Evolutionary conservation across 2,329 filamentous ascomycete genomes (phyloP).

Genomic region (Chaetomiaceae sp.): DNA sequence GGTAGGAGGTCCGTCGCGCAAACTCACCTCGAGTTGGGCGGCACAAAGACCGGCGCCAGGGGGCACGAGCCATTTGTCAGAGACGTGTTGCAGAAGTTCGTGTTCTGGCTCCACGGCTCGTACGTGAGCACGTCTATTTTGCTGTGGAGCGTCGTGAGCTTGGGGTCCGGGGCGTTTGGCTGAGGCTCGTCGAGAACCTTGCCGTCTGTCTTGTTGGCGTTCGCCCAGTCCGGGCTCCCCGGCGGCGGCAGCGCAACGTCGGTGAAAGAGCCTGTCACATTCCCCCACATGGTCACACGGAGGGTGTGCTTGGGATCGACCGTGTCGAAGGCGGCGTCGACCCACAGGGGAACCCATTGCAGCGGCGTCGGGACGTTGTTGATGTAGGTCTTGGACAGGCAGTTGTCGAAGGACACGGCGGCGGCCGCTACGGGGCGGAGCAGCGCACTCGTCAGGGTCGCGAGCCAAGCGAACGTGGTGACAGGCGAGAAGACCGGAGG

Average conservation of each 20-base stretch:
- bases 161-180: conserved; percentile 39
- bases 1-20: too few species aligned
- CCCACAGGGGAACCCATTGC: conserved; percentile 71
- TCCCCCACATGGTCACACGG: conserved; percentile 78
- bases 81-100: conserved; percentile 60
- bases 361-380: conserved; percentile 53
- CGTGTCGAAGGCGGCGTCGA: conserved; percentile 69
- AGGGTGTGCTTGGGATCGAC: conserved; percentile 56
- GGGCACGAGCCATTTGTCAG: conserved; percentile 64
- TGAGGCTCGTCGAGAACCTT: conserved; percentile 68
- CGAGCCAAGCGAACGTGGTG: conserved; percentile 28
- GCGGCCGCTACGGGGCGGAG: conserved; percentile 51
- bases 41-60: conserved; percentile 61
- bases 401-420: conserved; percentile 77
- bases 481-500: too few species aligned
- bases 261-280: conserved; percentile 70
- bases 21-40: conserved; percentile 36
- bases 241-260: conserved; percentile 52
- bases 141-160: conserved; percentile 66
- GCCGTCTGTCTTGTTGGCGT: conserved; percentile 56
- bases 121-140: conserved; percentile 73
- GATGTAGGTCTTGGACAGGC: conserved; percentile 58
- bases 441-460: conserved; percentile 35
- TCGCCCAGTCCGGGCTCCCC: conserved; percentile 54
- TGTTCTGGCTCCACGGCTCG: conserved; percentile 52